A percentile compares a stretch with the other conserved stretches of the same genome.
These are phyloP conservation scores for Buddleja alternifolia DNA, from an alignment of 257 asterid species.

Conservation along the genomic window DNA sequence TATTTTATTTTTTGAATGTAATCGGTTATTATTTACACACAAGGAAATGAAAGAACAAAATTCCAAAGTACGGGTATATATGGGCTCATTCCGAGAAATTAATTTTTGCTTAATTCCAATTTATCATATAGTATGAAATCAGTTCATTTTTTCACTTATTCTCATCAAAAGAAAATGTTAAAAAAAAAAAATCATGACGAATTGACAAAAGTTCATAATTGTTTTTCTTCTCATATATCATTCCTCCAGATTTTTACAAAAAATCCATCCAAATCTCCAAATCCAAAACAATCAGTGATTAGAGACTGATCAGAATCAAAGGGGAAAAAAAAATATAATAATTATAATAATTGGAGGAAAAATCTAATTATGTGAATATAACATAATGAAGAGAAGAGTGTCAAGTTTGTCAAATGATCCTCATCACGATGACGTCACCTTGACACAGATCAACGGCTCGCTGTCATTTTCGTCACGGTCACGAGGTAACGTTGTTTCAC, in stretches of 20 bases:
- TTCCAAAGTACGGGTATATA: no score
- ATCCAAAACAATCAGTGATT: conserved; percentile 28
- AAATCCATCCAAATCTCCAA: conserved; percentile 24
- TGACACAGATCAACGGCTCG: conserved; percentile 62
- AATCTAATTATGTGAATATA: conserved; percentile 4
- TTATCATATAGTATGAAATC: no score
- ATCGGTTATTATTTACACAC: no score
- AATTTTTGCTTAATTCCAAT: no score
- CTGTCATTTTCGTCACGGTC: conserved; percentile 42
- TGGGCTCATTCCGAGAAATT: no score
- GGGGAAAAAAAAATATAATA: conserved; percentile 7
- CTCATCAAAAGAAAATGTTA: no score
- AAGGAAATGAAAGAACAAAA: no score
- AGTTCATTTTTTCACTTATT: no score
- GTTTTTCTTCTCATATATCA: background rate
- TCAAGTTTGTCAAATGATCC: conserved; percentile 27
- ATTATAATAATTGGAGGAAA: background rate
- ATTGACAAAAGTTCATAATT: background rate
- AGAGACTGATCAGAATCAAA: conserved; percentile 24
- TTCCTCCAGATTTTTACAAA: conserved; percentile 20
- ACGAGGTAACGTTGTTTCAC: conserved; percentile 33
- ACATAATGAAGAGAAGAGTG: conserved; percentile 24
- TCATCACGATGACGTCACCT: conserved; percentile 52
- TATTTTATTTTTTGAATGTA: no score
- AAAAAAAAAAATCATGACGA: background rate